Percentiles rank a stretch among this genome's conserved stretches.
Evolutionary conservation across 148 eudicot species (phyloP).

Genomic region (Rhododendron ferrugineum): DNA sequence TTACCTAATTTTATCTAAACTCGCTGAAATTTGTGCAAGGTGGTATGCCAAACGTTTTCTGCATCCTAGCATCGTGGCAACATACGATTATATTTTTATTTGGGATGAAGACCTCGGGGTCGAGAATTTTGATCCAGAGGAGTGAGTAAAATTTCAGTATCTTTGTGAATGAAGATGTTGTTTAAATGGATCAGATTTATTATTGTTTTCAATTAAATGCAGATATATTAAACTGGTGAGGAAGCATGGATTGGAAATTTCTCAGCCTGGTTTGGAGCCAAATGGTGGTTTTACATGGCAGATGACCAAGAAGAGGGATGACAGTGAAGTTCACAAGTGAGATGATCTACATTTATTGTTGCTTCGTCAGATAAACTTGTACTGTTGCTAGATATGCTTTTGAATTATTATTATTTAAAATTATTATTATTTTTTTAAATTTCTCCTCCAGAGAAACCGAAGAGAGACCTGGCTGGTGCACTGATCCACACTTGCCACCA

Average conservation of each 20-base stretch:
- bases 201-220: slow-evolving; percentile 3
- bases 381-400: not conserved
- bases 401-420: not conserved
- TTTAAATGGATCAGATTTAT: not conserved
- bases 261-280: slow-evolving; percentile 87
- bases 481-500: slow-evolving; percentile 73
- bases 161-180: not conserved
- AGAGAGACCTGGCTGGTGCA: slow-evolving; percentile 83
- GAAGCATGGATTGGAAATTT: slow-evolving; percentile 89
- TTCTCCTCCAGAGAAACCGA: slow-evolving; percentile 42
- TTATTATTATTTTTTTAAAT: not conserved
- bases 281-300: slow-evolving; percentile 72
- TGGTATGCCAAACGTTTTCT: slow-evolving; percentile 96
- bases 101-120: slow-evolving; percentile 98
- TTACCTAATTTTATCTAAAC: slow-evolving; percentile 1
- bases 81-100: slow-evolving; percentile 83
- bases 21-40: slow-evolving; percentile 37
- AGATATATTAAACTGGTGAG: slow-evolving; percentile 74
- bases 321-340: slow-evolving; percentile 86
- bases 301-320: slow-evolving; percentile 70
- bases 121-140: slow-evolving; percentile 77
- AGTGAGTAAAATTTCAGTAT: slow-evolving; percentile 39
- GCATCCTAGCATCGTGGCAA: slow-evolving; percentile 87
- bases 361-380: not conserved
- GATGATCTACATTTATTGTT: slow-evolving; percentile 7